These are phyloP conservation scores for Lactifluus pinguis DNA, from an alignment of 768 basidiomycete species.

Conservation along the genomic window DNA sequence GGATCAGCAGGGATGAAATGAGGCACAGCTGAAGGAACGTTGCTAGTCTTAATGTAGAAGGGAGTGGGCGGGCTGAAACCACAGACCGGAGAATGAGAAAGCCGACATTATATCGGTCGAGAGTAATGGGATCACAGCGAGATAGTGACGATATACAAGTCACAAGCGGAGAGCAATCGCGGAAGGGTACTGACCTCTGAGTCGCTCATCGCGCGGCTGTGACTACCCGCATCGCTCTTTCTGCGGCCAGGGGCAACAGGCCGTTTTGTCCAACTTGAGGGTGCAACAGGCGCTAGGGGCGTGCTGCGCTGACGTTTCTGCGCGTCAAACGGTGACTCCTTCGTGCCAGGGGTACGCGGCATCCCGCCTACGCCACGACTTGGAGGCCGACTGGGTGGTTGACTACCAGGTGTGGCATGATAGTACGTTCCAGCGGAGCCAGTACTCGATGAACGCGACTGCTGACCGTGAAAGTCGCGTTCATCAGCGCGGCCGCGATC, in stretches of 20 bases:
- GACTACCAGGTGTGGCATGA: slow-evolving; percentile 27
- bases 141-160: not conserved
- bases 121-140: not conserved
- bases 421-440: slow-evolving; percentile 36
- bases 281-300: slow-evolving; percentile 48
- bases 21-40: not conserved
- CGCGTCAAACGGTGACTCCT: slow-evolving; percentile 58
- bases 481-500: slow-evolving; percentile 34
- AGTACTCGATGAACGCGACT: slow-evolving; percentile 50
- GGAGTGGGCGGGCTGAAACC: no score
- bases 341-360: slow-evolving; percentile 38
- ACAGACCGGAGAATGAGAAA: no score
- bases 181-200: slow-evolving; percentile 49
- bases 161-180: not conserved
- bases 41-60: no score
- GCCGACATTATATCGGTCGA: not conserved
- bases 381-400: slow-evolving; percentile 40
- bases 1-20: slow-evolving; percentile 26
- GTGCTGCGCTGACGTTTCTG: slow-evolving; percentile 62
- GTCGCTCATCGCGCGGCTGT: slow-evolving; percentile 46
- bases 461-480: slow-evolving; percentile 22
- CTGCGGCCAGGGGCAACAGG: slow-evolving; percentile 59
- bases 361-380: slow-evolving; percentile 45
- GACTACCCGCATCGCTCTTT: slow-evolving; percentile 65
- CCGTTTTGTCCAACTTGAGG: slow-evolving; percentile 70